Evolutionary conservation across 129 eudicot genomes (phyloP).

Genomic region (Silybum marianum): DNA sequence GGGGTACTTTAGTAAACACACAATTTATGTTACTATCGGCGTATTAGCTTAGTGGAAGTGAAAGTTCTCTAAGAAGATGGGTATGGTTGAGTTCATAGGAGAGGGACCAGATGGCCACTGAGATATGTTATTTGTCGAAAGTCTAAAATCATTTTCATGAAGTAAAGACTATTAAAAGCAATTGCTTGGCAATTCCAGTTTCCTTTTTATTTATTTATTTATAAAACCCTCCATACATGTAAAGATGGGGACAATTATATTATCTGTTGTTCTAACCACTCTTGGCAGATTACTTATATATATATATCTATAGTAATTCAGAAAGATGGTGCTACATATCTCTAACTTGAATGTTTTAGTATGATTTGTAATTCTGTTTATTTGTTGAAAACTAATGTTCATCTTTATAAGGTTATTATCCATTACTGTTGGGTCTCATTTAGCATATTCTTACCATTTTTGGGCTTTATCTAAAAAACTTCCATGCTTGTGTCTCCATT

Average conservation of each 20-base stretch:
- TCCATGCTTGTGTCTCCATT: not conserved
- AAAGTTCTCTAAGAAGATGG: not conserved
- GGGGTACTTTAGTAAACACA: not conserved
- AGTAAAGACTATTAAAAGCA: not conserved
- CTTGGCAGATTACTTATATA: no score
- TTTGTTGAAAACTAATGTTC: not conserved
- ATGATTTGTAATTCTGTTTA: not conserved
- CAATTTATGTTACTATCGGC: not conserved
- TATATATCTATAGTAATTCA: not conserved
- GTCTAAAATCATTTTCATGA: no score
- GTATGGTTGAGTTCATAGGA: not conserved
- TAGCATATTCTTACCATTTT: not conserved
- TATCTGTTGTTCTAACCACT: not conserved
- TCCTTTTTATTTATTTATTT: not conserved
- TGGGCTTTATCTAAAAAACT: not conserved
- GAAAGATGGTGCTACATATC: no score
- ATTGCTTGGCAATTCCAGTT: not conserved
- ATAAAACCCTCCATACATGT: not conserved
- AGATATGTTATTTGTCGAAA: no score
- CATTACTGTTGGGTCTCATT: not conserved
- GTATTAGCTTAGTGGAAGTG: not conserved
- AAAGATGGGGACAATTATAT: no score
- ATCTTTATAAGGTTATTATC: constrained; percentile 5
- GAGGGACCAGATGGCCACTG: not conserved
- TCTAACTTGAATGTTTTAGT: no score